Conservation (phyloP, 805 yeast genomes). For the Limtongia smithiae region DNA sequence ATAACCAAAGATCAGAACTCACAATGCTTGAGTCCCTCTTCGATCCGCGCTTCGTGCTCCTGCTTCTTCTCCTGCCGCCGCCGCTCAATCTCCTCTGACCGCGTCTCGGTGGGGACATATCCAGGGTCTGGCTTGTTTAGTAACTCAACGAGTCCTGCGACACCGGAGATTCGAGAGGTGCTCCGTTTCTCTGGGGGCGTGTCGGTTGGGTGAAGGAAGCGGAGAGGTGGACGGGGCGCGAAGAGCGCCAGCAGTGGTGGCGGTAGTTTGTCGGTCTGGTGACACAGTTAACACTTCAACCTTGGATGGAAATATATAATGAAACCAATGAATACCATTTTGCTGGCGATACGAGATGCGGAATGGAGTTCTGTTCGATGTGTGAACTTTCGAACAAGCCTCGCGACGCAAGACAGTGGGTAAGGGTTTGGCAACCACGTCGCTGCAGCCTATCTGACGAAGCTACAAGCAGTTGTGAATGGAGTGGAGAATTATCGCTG, state of each 20-base stretch:
- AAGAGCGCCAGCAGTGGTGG: conserved; percentile 50
- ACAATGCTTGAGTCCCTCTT: conserved; percentile 38
- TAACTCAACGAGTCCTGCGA: conserved; percentile 38
- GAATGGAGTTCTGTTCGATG: no score
- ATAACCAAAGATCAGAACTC: neutral
- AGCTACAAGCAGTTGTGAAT: no score
- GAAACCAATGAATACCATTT: no score
- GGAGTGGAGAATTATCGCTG: no score
- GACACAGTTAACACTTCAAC: no score
- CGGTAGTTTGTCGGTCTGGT: conserved; percentile 43
- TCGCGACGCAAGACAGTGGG: no score
- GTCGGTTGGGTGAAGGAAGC: conserved; percentile 49
- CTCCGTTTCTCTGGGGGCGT: conserved; percentile 47
- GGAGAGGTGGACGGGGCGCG: conserved; percentile 56
- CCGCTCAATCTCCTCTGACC: conserved; percentile 30
- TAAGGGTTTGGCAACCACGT: no score
- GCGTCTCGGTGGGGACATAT: conserved; percentile 38
- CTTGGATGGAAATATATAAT: no score
- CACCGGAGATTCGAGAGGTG: conserved; percentile 48
- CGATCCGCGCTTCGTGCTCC: conserved; percentile 36
- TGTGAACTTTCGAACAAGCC: no score
- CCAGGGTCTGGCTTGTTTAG: conserved; percentile 34
- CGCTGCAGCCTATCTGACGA: no score
- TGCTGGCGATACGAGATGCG: conserved; percentile 1
- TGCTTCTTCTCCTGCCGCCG: conserved; percentile 34